Evolutionary conservation across 805 yeast species (phyloP).

Genomic region (Starmerella cellae): DNA sequence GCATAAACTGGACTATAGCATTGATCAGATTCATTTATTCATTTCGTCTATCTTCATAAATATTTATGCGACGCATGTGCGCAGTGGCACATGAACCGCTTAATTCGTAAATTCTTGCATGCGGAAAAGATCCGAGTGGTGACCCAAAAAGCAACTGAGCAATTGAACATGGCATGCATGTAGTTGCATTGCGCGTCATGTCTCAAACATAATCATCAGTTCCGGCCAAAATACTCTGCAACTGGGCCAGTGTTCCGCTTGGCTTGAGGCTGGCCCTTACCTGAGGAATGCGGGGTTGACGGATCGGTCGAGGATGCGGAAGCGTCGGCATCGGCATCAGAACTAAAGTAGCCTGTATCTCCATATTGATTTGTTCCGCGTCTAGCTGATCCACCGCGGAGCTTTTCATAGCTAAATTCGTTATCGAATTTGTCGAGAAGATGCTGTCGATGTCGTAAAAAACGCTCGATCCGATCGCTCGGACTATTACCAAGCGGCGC

Average conservation of each 20-base stretch:
- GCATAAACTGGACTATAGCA: too few relatives aligned
- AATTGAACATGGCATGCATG: too few relatives aligned
- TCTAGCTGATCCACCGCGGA: constrained; percentile 1
- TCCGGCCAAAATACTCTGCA: constrained; percentile 8
- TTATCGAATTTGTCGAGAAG: constrained; percentile 14
- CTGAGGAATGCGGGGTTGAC: neutral
- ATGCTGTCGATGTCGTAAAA: constrained; percentile 30
- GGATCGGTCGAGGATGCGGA: neutral
- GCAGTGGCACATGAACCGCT: too few relatives aligned
- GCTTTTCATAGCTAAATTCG: constrained; percentile 9
- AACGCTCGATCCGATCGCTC: constrained; percentile 41
- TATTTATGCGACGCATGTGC: too few relatives aligned
- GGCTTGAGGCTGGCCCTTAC: neutral
- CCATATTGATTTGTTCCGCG: neutral
- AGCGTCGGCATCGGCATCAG: neutral
- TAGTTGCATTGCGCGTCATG: too few relatives aligned
- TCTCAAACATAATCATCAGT: neutral
- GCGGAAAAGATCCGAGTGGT: too few relatives aligned
- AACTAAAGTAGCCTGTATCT: neutral
- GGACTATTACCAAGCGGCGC: constrained; percentile 19
- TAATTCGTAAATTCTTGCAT: too few relatives aligned
- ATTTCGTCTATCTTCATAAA: too few relatives aligned
- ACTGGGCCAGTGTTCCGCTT: constrained; percentile 7
- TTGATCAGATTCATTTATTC: too few relatives aligned
- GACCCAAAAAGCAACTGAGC: too few relatives aligned